Percentiles rank a stretch among this genome's conserved stretches.
Conservation (phyloP, 352 stramenopile genomes). For the Phytopythium delawarense region DNA sequence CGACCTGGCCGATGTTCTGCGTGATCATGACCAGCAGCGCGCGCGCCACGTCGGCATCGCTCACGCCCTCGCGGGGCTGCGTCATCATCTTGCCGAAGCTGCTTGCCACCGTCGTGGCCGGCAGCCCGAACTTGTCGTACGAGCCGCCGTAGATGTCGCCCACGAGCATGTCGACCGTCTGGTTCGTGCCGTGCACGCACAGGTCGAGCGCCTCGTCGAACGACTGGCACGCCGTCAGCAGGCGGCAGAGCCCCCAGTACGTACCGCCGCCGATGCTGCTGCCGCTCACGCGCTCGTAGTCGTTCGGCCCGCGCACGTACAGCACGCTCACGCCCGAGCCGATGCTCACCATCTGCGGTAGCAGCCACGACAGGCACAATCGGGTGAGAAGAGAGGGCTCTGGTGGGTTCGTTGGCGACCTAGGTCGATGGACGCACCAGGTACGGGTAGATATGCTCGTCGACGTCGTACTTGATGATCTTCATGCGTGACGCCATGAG, state of each 20-base stretch:
- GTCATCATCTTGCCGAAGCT: constrained; percentile 95
- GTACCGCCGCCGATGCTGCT: constrained; percentile 98
- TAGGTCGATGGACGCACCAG: constrained; percentile 33
- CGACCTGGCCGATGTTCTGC: constrained; percentile 97
- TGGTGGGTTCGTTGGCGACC: neutral
- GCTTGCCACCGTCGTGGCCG: constrained; percentile 90
- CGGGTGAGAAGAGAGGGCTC: neutral
- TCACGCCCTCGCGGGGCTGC: constrained; percentile 58
- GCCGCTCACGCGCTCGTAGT: constrained; percentile 97
- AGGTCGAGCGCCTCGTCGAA: constrained; percentile 86
- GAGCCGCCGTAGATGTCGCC: constrained; percentile 98
- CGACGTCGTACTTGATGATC: constrained; percentile 68
- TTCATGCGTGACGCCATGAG: constrained; percentile 72
- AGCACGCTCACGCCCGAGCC: constrained; percentile 97
- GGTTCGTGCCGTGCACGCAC: constrained; percentile 73
- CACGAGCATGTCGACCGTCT: constrained; percentile 96
- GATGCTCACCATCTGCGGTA: constrained; percentile 93
- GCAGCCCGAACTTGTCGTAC: constrained; percentile 94
- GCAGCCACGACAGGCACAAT: neutral
- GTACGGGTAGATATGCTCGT: constrained; percentile 84
- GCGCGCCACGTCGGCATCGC: constrained; percentile 94
- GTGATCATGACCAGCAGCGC: constrained; percentile 99
- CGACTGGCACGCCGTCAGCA: constrained; percentile 89
- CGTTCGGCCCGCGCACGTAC: constrained; percentile 89
- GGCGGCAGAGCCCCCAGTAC: constrained; percentile 97